Base-by-base conservation (phyloP, 305 asterid genomes). In the Striga hermonthica region DNA sequence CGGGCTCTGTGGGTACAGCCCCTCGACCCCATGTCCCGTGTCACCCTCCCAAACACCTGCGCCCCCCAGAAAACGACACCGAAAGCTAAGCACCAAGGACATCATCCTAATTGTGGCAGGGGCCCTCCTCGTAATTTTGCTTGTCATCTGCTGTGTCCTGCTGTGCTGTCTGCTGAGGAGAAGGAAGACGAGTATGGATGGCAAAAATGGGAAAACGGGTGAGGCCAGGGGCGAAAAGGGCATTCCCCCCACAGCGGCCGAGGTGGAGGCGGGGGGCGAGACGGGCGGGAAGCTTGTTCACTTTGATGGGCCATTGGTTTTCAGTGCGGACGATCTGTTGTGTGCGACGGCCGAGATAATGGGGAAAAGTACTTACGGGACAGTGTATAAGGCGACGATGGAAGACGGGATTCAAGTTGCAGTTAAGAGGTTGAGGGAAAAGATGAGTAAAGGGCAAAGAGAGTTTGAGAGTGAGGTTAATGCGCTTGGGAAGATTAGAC, bases 321-420 rank as follows among this genome's bases (percentile, higher is more conserved):
- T 93, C 22, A 71, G 90, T 34, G 99, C 97, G 43, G 97, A 93
- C 67, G 99, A 93, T 82, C 89, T 93, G 3, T 59, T 93, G 62
- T 93, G 97, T 74, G 99, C 99, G 0, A 90, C 97, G 9, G 99
- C 99, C 14, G 99, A 86, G 78, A 86, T 93, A 22, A 90, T 93
- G 97, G 99, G 99, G 1, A 93, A 93, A 72, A 90, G 96, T 68
- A 93, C 96, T 16, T 93, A 93, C 60, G 99, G 99, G 65, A 93
- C 99, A 13, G 96, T 83, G 57, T 93, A 93, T 50, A 93, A 82
- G 66, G 95, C 99, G 37, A 82, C 97, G 1, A 78, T 93, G 83
- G 99, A 83, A 65, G 99, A 90, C 70, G 95, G 95, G 7, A 78
- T 78, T 67, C 95, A 88, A 70, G 99, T 90, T 35, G 99, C 97